Evolutionary conservation across 1,284 basidiomycete species (phyloP), one percentile per base, ranked within the genome.

Genomic region (Sanghuangporus sanghuang): DNA sequence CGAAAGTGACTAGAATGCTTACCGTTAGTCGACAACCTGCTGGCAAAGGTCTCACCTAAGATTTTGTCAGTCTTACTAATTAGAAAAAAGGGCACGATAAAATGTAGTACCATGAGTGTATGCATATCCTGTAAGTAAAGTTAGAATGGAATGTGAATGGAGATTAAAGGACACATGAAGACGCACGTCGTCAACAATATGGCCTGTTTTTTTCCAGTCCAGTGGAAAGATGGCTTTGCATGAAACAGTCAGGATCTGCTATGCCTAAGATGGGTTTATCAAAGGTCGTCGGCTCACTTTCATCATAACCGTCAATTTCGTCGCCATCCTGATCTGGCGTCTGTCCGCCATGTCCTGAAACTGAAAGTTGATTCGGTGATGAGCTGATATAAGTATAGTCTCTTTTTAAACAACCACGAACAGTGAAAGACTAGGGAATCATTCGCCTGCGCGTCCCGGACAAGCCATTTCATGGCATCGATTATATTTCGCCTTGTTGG

Each of bases 391-490:
- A 7, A 18, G 44, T n/a, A 11, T n/a, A 18, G 2, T 46, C 14
- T 46, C 9, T 12, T 46, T 32, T 32, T 2, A 5, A 32, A 32
- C 39, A 7, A 40, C 23, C 11, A 74, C 85, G 61, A 71, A 89
- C 89, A 96, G 70, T 96, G 93, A 74, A 96, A 90, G 74, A 96
- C 93, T 9, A 96, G 76, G 1, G 93, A 88, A 73, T 96, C 95
- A 68, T 96, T 82, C 3, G 83, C 78, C 36, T 79, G 77, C 1
- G 94, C 93, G 65, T 81, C 85, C 32, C 78, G 75, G 2, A 96
- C 91, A n/a, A 96, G 83, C 94, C 94, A 96, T 52, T 78, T 79
- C 91, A 95, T 95, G 0, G 87, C 92, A 27, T 83, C 79, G n/a
- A 93, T 71, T 66, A 97, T 92, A 73, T 96, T 96, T 64, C 76